Base-by-base conservation (phyloP, 2,329 filamentous ascomycete genomes). In the Cytospora schulzeri region DNA sequence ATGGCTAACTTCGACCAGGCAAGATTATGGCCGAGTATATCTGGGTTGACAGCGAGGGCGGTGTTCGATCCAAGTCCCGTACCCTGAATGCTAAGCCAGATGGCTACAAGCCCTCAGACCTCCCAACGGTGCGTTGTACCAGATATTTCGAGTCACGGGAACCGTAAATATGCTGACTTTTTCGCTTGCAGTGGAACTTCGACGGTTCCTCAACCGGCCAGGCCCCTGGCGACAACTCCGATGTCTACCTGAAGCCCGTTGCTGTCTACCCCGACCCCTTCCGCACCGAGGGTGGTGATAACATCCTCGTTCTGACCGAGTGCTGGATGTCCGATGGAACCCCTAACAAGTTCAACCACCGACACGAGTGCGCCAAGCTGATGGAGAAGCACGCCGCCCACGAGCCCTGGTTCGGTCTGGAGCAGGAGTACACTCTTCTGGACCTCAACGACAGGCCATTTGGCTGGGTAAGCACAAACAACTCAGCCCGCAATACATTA, bases 311-410 rank as follows among this genome's bases (percentile, higher is more conserved):
- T 73, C 90, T 98, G 74, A 87, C 89, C 76, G 94, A 97, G 84
- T 96, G 92, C 80, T 97, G 92, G 91, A 93, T 94, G 77, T 84
- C 91, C 70, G 93, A 97, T 80, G 93, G 93, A 76, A 92, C 88
- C 68, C 95, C 95, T 80, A 99, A 98, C 89, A 93, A 96, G 81
- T 98, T 87, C 90, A 99, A 99, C 90, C 91, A 90, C 89, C 92
- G 95, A 72, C 91, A 97, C 78, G 94, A 98, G 75, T 91, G 89
- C 74, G 87, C 87, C 76, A 90, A 95, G 79, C 84, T 97, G 73
- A 96, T 98, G 92, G 88, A 95, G 79, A 85, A 88, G 68, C 88
- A 97, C 79, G 88, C 88, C 77, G 83, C 88, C 64, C 89, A 94
- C 73, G 85, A 91, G 77, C 93, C 95, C 75, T 98, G 94, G 95